Evolutionary conservation across 495 filamentous ascomycete species (phyloP), one percentile per base, ranked within the genome.

Genomic region (Penicillium desertorum): DNA sequence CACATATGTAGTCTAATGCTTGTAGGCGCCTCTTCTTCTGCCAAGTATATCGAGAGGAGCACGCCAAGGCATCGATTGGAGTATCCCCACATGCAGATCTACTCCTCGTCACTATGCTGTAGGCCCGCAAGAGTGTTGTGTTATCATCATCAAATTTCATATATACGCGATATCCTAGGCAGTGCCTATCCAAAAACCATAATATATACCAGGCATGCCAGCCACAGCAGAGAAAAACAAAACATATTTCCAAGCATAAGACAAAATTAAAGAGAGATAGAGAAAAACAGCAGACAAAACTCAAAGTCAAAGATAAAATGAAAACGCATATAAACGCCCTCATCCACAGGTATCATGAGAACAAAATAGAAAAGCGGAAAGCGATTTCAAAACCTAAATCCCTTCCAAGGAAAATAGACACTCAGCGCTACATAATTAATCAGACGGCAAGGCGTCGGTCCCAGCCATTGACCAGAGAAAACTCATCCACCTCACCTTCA

Each of bases 371-470:
- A 48, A 56, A 37, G 32, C 56, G 22, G 5, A 44, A 51, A 19
- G 25, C 16, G 25, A n/a, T 7, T 42, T 14, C 34, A 44, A 46
- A 36, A 47, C 30, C 45, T 4, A 51, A 44, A 37, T 27, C n/a
- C 30, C n/a, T 30, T 32, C 12, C 22, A 9, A 39, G 22, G 2
- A 14, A 43, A 20, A 42, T 43, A 11, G 5, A 57, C 19, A 44
- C 32, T 23, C 30, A 57, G 20, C 41, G 10, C 25, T 42, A 46
- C 1, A 12, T 23, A 44, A n/a, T 25, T 25, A 56, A 22, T 69
- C 45, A 77, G 48, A 74, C 73, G 57, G 67, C 70, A 61, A 76
- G 63, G 58, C 70, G 72, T 68, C 68, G 68, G 62, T 72, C 68
- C 73, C 73, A 76, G 25, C 72, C 68, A 46, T 67, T 62, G 29